Percentiles rank a stretch among this genome's conserved stretches.
Conservation (phyloP, 2,329 filamentous ascomycete genomes). For the Thyridium curvatum region DNA sequence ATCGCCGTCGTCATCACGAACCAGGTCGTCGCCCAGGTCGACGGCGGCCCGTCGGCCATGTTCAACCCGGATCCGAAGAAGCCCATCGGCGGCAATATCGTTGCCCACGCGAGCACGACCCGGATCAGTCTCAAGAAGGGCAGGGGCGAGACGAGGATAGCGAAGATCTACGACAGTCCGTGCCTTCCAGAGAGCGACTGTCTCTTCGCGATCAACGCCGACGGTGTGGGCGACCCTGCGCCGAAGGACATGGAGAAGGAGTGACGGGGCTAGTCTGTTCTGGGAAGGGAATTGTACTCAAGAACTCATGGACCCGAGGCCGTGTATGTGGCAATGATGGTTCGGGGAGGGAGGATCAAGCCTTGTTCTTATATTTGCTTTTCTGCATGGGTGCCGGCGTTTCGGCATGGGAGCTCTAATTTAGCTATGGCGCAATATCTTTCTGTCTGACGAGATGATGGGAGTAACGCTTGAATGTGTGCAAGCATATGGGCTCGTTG, state of each 20-base stretch:
- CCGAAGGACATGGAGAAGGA: slow-evolving; percentile 92
- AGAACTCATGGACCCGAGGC: too few species aligned
- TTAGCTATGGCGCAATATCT: too few species aligned
- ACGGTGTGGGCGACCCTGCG: slow-evolving; percentile 91
- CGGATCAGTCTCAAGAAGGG: slow-evolving; percentile 94
- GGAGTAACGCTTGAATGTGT: too few species aligned
- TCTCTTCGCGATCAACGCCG: slow-evolving; percentile 93
- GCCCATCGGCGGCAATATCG: slow-evolving; percentile 97
- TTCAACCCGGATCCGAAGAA: slow-evolving; percentile 99
- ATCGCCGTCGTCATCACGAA: slow-evolving; percentile 99
- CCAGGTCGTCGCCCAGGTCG: slow-evolving; percentile 96
- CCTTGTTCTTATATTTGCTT: too few species aligned
- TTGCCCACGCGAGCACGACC: slow-evolving; percentile 94
- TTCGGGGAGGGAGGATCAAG: too few species aligned
- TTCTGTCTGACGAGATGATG: too few species aligned
- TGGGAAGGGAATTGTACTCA: too few species aligned
- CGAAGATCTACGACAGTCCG: slow-evolving; percentile 98
- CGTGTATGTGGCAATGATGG: too few species aligned
- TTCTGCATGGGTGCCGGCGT: too few species aligned
- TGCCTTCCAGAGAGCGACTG: slow-evolving; percentile 96
- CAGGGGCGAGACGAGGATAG: slow-evolving; percentile 88
- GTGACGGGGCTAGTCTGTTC: too few species aligned
- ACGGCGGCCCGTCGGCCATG: slow-evolving; percentile 93
- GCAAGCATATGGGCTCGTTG: too few species aligned
- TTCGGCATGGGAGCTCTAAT: too few species aligned